phyloP scores from a whole-genome alignment of 306 rosid species.

The Acacia melanoxylon region DNA sequence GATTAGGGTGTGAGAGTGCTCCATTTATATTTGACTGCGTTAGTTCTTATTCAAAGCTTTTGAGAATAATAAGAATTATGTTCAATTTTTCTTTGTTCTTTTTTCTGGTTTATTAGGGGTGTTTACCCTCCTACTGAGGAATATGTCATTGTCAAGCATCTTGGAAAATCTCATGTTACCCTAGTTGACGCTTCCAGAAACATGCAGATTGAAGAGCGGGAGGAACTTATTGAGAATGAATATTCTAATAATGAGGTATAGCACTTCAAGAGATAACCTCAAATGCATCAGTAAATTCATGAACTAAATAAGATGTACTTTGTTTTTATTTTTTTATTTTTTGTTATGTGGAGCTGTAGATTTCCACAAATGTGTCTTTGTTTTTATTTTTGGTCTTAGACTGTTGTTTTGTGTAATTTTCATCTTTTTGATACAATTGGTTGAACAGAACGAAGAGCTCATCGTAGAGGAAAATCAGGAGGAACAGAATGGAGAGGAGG shows the following conservation, averaged over 20 bases:
- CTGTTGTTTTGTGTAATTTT: constrained; percentile 22
- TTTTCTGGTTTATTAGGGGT: constrained; percentile 47
- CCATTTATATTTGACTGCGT: constrained; percentile 11
- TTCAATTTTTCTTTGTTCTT: constrained; percentile 29
- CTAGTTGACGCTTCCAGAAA: constrained; percentile 86
- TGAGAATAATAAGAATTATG: not conserved
- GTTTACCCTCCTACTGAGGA: constrained; percentile 74
- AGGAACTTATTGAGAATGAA: constrained; percentile 82
- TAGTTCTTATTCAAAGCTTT: constrained; percentile 12
- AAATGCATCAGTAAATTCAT: constrained; percentile 16
- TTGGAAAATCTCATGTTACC: constrained; percentile 61
- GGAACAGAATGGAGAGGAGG: constrained; percentile 81
- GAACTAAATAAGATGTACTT: constrained; percentile 1
- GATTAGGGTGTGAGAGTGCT: constrained; percentile 44
- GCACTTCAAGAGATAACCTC: constrained; percentile 12
- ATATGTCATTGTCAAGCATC: constrained; percentile 59
- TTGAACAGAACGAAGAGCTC: constrained; percentile 49
- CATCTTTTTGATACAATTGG: constrained; percentile 33
- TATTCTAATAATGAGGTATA: constrained; percentile 72
- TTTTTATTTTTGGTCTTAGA: constrained; percentile 25
- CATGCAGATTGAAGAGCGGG: constrained; percentile 68
- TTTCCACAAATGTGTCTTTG: not conserved
- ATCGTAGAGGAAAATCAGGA: constrained; percentile 57
- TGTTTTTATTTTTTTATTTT: not conserved
- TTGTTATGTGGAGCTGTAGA: not conserved